Evolutionary conservation across 495 filamentous ascomycete species (phyloP).

Genomic region (Chaetomidium leptoderma): DNA sequence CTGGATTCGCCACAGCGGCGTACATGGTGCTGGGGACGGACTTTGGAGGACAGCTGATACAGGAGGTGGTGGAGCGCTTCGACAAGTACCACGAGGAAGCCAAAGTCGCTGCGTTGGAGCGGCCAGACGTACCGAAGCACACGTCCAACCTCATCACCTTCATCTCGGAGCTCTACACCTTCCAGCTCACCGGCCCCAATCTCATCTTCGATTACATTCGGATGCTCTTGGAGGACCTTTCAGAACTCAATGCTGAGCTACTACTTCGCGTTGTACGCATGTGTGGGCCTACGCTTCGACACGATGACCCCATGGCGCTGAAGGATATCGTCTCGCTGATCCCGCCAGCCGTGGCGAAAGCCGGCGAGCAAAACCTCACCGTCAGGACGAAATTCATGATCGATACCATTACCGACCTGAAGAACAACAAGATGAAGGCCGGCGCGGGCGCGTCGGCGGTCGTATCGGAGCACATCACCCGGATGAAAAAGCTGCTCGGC

Average conservation of each 20-base stretch:
- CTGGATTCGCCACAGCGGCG: slow-evolving; percentile 81
- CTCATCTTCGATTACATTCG: slow-evolving; percentile 88
- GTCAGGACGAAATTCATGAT: slow-evolving; percentile 98
- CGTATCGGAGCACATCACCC: slow-evolving; percentile 68
- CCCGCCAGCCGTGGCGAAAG: slow-evolving; percentile 61
- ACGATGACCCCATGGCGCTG: slow-evolving; percentile 84
- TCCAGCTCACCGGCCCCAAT: slow-evolving; percentile 77
- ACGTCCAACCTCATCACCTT: slow-evolving; percentile 75
- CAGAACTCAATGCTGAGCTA: slow-evolving; percentile 87
- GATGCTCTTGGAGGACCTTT: slow-evolving; percentile 66
- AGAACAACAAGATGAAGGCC: slow-evolving; percentile 86
- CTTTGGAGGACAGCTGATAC: slow-evolving; percentile 78
- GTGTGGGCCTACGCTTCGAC: slow-evolving; percentile 75
- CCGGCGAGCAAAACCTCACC: slow-evolving; percentile 66
- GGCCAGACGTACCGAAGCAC: slow-evolving; percentile 56
- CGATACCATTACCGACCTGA: slow-evolving; percentile 87
- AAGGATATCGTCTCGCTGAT: slow-evolving; percentile 85
- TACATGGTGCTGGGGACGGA: slow-evolving; percentile 84
- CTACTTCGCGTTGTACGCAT: slow-evolving; percentile 78
- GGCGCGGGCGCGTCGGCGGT: slow-evolving; percentile 58
- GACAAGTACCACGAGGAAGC: slow-evolving; percentile 47
- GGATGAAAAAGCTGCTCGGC: slow-evolving; percentile 79
- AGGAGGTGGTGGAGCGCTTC: slow-evolving; percentile 70
- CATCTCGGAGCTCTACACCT: slow-evolving; percentile 83
- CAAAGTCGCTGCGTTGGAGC: slow-evolving; percentile 41